Conservation (phyloP, 371 early-diverging fungal species). For the Mucor racemosus region DNA sequence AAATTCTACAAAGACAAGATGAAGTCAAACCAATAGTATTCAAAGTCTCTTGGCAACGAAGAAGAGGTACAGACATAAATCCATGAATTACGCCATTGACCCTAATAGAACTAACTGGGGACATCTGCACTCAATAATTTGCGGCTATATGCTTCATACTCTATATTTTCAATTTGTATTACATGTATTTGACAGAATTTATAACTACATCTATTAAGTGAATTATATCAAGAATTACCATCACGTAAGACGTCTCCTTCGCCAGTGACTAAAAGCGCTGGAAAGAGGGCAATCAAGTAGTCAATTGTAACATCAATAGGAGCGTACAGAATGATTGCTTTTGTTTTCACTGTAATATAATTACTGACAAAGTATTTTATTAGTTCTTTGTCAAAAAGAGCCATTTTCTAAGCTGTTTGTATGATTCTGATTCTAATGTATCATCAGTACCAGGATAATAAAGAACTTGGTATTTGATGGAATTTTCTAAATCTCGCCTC, state of each 20-base stretch:
- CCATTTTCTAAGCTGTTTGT: not conserved
- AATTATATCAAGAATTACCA: not conserved
- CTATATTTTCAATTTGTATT: not conserved
- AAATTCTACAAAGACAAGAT: too few relatives aligned
- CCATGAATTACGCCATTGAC: conserved; percentile 19
- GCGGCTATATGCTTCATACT: conserved; percentile 17
- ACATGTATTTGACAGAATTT: too few relatives aligned
- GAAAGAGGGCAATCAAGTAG: not conserved
- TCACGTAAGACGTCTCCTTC: conserved; percentile 13
- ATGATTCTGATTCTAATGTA: conserved; percentile 1
- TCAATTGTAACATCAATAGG: not conserved
- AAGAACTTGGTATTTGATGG: conserved; percentile 7
- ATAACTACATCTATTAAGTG: too few relatives aligned
- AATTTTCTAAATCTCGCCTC: not conserved
- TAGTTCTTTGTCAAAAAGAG: too few relatives aligned
- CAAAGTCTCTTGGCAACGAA: conserved; percentile 5
- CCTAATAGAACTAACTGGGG: not conserved
- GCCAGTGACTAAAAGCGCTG: conserved; percentile 18
- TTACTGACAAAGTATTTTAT: too few relatives aligned
- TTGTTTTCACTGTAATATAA: not conserved
- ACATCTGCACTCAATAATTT: conserved; percentile 22
- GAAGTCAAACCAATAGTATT: not conserved
- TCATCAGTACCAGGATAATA: conserved; percentile 13
- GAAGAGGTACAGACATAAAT: conserved; percentile 15
- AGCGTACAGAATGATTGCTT: too few relatives aligned